Conservation (phyloP, 2,329 filamentous ascomycete genomes). For the Colletotrichum paranaense region DNA sequence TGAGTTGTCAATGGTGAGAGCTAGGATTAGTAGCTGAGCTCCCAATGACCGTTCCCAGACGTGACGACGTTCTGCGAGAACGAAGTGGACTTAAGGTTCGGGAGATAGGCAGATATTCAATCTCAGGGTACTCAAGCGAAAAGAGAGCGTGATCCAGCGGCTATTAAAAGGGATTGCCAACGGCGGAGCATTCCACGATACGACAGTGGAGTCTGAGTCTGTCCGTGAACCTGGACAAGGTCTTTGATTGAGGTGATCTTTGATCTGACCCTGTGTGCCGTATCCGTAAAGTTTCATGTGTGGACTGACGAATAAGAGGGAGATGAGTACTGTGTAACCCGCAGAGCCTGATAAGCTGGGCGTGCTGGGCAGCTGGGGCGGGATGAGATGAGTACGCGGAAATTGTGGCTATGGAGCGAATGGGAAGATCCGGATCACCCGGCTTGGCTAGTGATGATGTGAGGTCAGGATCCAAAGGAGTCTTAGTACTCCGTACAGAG, state of each 20-base stretch:
- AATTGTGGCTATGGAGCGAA: constrained; percentile 28
- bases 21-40: constrained; percentile 10
- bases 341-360: constrained; percentile 8
- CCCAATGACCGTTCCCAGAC: not conserved
- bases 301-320: constrained; percentile 20
- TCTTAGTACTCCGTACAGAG: constrained; percentile 1
- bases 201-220: constrained; percentile 1
- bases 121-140: constrained; percentile 2
- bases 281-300: constrained; percentile 6
- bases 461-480: constrained; percentile 6
- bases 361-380: constrained; percentile 25
- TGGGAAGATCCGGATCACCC: constrained; percentile 24
- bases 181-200: not conserved
- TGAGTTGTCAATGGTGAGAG: constrained; percentile 13
- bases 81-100: not conserved
- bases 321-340: constrained; percentile 12
- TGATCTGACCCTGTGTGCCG: constrained; percentile 14
- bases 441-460: constrained; percentile 29
- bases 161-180: not conserved
- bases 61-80: not conserved
- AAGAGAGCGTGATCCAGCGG: not conserved
- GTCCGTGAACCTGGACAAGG: not conserved
- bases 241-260: not conserved
- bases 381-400: constrained; percentile 23
- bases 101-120: not conserved